Evolutionary conservation across 179 eudicot genomes (phyloP).

Genomic region (Camellia oleifera): DNA sequence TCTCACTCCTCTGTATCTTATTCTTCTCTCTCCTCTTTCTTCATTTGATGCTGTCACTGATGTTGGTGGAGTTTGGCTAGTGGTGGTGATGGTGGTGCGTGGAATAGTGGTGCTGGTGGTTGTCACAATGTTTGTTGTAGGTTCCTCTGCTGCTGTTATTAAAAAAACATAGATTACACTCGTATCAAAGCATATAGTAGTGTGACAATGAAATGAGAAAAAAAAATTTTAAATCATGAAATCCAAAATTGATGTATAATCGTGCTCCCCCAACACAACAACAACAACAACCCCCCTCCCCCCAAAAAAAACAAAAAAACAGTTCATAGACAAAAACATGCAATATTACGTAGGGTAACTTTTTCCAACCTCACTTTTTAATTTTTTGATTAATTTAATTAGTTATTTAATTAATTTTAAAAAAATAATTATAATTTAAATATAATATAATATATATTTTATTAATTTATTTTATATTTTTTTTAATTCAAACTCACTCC

Average conservation of each 20-base stretch:
- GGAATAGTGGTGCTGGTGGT: background rate
- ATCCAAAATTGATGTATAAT: background rate
- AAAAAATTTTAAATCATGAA: background rate
- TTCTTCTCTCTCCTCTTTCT: conserved; percentile 39
- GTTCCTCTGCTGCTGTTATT: background rate
- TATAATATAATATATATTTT: too few species aligned
- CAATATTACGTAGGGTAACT: background rate
- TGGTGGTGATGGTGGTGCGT: background rate
- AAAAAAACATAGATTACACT: background rate
- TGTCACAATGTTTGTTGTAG: background rate
- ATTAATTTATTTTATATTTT: too few species aligned
- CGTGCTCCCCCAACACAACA: too few species aligned
- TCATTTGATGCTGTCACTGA: conserved; percentile 5
- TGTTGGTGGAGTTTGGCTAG: conserved; percentile 11
- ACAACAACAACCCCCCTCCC: too few species aligned
- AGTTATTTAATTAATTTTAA: too few species aligned
- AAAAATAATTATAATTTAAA: too few species aligned
- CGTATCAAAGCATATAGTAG: background rate
- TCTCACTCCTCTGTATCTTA: conserved; percentile 80
- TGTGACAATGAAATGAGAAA: background rate
- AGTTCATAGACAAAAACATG: background rate
- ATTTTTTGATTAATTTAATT: too few species aligned
- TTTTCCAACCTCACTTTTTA: too few species aligned
- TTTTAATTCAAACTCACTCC: too few species aligned
- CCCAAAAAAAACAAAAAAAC: background rate